Base-by-base conservation (phyloP, 1,284 basidiomycete species). In the Ceratorhiza oryzae-sativae region DNA sequence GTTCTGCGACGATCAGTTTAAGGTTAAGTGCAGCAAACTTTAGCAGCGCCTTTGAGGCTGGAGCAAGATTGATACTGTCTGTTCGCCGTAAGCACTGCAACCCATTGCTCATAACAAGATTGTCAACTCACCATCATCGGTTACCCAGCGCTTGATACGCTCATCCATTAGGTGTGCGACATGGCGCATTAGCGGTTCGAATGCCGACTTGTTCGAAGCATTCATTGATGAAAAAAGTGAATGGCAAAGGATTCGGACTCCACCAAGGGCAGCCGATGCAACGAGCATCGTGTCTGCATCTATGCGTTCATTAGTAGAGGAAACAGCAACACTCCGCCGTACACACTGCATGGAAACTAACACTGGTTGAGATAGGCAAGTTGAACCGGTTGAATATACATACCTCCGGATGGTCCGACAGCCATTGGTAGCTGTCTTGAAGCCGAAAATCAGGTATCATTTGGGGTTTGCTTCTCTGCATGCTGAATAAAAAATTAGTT, bases 191-290 rank as follows among this genome's bases (percentile, higher is more conserved):
- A 67, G 23, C 5, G 63, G 63, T 23, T 67, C 63, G 42, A 67
- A 67, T 1, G 63, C 63, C 10, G 46, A 48, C 20, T 67, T 67
- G 23, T 51, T 67, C 18, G 63, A 36, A 6, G 32, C 49, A 15
- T 13, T 67, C 63, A 67, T 67, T 12, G 63, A 67, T 12, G 63
- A 67, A 20, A 67, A 67, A 41, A 67, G 63, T 15, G 63, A 67
- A 42, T 67, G 63, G 15, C 63, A 67, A 13, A 67, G 49, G 34
- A 67, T 25, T 42, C 63, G 46, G 23, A 67, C 42, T 3, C 49
- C 23, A 3, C 49, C 63, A 36, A 67, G 34, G 3, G 63, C 48
- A 2, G 63, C 32, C 18, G 63, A 67, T 6, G 41, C 41, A 15
- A 67, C 63, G 9, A 67, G 49, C 63, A 67, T 67, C 3, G 36